phyloP scores from a whole-genome alignment of 2,329 filamentous ascomycete species.

The Alternaria sp. region DNA sequence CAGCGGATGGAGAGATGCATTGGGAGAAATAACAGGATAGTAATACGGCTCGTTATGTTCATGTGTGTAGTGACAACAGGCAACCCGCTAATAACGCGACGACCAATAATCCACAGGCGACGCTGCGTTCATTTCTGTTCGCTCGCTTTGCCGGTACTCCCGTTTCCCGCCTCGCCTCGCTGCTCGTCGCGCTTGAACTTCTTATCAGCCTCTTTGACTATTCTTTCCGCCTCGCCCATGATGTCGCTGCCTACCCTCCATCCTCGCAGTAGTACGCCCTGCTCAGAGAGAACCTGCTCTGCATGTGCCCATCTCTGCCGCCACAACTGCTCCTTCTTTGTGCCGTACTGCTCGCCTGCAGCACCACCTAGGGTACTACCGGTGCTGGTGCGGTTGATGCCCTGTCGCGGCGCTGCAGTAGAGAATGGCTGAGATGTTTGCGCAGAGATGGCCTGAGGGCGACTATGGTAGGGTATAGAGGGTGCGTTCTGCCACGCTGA shows the following conservation, averaged over 20 bases:
- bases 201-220: constrained; percentile 63
- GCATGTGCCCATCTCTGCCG: constrained; percentile 69
- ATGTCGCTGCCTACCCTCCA: constrained; percentile 78
- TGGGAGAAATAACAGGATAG: not conserved
- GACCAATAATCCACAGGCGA: not conserved
- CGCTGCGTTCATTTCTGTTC: not conserved
- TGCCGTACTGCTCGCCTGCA: constrained; percentile 48
- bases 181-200: constrained; percentile 33
- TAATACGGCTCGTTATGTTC: not conserved
- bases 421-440: constrained; percentile 36
- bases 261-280: constrained; percentile 72
- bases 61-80: not conserved
- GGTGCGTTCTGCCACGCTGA: constrained; percentile 45
- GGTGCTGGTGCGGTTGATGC: constrained; percentile 33
- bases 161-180: not conserved
- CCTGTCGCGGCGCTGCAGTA: constrained; percentile 26
- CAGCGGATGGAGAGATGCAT: not conserved
- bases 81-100: not conserved
- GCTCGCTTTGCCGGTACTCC: not conserved
- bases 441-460: constrained; percentile 21
- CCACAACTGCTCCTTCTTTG: constrained; percentile 78
- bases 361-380: constrained; percentile 31
- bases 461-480: constrained; percentile 35
- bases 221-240: constrained; percentile 66
- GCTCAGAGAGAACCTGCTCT: constrained; percentile 65